Percentiles rank a stretch among this genome's conserved stretches.
These are phyloP conservation scores for Dryadomyces quercivorus DNA, from an alignment of 2,329 filamentous ascomycete genomes.

Conservation along the genomic window DNA sequence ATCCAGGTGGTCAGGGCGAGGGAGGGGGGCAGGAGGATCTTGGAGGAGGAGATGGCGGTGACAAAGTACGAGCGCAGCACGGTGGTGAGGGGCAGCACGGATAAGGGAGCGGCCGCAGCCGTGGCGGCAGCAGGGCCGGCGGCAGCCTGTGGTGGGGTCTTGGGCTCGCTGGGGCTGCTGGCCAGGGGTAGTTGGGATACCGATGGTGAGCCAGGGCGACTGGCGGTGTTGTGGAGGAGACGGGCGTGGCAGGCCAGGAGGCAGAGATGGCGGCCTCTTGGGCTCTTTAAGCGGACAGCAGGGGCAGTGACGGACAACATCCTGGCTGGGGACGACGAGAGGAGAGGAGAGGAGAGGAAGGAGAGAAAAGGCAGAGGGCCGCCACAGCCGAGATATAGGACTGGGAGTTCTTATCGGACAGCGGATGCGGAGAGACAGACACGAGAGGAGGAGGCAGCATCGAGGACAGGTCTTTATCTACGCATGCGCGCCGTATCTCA, in stretches of 20 bases:
- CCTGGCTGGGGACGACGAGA: neutral
- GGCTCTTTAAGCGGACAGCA: neutral
- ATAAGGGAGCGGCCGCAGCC: constrained; percentile 26
- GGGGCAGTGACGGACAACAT: neutral
- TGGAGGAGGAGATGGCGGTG: constrained; percentile 58
- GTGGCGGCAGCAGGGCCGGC: neutral
- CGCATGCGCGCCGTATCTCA: neutral
- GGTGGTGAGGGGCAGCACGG: constrained; percentile 52
- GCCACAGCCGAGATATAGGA: no score
- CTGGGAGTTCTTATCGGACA: neutral
- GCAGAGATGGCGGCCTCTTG: no score
- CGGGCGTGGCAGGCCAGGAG: neutral
- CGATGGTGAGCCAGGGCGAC: neutral
- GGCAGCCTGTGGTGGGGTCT: neutral
- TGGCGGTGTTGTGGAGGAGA: neutral
- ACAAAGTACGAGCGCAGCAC: constrained; percentile 59
- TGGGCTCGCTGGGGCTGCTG: neutral
- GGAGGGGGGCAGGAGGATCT: constrained; percentile 55
- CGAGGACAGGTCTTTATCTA: neutral
- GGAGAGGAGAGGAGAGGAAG: neutral
- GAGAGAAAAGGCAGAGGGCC: neutral
- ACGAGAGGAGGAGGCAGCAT: neutral
- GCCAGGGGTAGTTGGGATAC: neutral
- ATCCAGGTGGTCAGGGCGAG: constrained; percentile 55
- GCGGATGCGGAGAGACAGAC: neutral